Base-by-base conservation (phyloP, 2,329 filamentous ascomycete species). In the Chaetomiaceae sp. region DNA sequence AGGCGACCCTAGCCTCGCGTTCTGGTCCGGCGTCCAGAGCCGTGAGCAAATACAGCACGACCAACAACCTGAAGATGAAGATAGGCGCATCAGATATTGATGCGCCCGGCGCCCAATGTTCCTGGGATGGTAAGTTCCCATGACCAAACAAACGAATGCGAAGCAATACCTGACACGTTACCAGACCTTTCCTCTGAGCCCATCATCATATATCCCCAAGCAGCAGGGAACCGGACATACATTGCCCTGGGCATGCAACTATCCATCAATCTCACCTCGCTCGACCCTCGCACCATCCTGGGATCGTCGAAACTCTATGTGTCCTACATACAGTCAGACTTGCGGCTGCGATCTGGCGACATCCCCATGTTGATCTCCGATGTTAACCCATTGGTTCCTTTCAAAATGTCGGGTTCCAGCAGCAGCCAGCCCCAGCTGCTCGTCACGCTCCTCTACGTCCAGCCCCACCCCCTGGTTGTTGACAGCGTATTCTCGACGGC, bases 351-450 rank as follows among this genome's bases (percentile, higher is more conserved):
- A 9, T 46, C 53, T 1, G 16, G 37, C n/a, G 20, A 50, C 2
- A 51, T 43, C 33, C 47, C 55, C 1, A 21, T 50, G 3, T 5
- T 59, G 30, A 44, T 50, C 8, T 55, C 57, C 5, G 55, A 57
- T 19, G 44, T 37, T 13, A 55, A 59, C n/a, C 53, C 57, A 4
- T 44, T 59, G 5, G 57, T 58, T 1, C 57, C 55, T 5, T 56
- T 59, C 39, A 39, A 51, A n/a, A 19, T 57, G 37, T 34, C 49
- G 14, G 39, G 46, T n/a, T 27, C 37, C 25, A 25, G 17, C 20
- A 40, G 16, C 23, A 25, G 27, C 12, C 39, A 53, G 33, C 44
- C 47, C 2, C 40, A 49, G 21, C 43, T 59, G 47, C 43, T 59
- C 27, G 49, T 57, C 40, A 53, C 46, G 4, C 46, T 59, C 9